Base-by-base conservation (phyloP, 116 monocot genomes). In the Phalaenopsis hybrid region DNA sequence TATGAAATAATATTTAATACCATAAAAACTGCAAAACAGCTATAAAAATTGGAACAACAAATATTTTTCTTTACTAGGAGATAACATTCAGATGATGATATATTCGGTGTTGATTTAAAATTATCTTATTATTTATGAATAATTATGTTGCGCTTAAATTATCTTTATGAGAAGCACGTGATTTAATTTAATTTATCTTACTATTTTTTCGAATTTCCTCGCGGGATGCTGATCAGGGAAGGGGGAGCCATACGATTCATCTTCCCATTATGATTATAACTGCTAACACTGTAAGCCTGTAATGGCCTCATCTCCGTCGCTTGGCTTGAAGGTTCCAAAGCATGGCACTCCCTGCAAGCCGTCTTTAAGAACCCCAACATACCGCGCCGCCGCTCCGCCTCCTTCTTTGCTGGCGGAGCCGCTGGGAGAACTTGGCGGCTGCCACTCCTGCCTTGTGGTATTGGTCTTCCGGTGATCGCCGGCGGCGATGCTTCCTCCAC, bases 281-380 rank as follows among this genome's bases (percentile, higher is more conserved):
- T 28, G 67, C 67, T 28, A 9, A 11, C 16, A 12, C 72, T 72
- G 37, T 15, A 37, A 41, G 72, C 41, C 37, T 2, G 13, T 33
- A 37, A 34, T 72, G 72, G 37, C 37, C 10, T 44, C 17, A 75
- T 45, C 75, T 75, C 45, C n/a, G 20, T 21, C 45, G 46, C 46
- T 20, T 75, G 75, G 46, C 75, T 75, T 13, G 75, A 75, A 12
- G 75, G 75, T 21, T 75, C 75, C 12, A 44, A 2, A 4, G 75
- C 75, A 7, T 75, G 44, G 16, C 75, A 75, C 75, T 75, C 75
- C 46, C 44, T 75, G 46, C 75, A 75, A 5, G 75, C 18, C 6
- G 75, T 10, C 75, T 3, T 75, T 0, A 75, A 10, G 46, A n/a
- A 75, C 21, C 75, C 75, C 1, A 75, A 21, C 44, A 75, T 18